Conservation (phyloP, 169 alveolate species). For the Eimeria necatrix region DNA sequence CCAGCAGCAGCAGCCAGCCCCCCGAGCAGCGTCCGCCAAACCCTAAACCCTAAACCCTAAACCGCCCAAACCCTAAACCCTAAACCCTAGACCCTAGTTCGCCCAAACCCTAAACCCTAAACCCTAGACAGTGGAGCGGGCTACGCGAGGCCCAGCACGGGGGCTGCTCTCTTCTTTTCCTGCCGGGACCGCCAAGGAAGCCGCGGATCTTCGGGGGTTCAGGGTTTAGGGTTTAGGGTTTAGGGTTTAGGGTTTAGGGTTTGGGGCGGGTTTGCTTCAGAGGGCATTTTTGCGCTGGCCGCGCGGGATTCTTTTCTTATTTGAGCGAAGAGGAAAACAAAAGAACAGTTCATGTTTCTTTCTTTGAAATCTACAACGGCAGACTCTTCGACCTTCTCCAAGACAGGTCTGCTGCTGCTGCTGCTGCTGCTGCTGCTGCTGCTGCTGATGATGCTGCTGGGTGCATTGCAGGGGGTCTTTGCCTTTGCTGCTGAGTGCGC, state of each 20-base stretch:
- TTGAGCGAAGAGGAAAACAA: slow-evolving; percentile 12
- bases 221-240: not conserved
- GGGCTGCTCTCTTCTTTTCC: too few species aligned
- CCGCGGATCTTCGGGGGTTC: not conserved
- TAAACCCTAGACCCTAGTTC: not conserved
- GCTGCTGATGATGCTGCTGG: not conserved
- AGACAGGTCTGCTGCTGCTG: slow-evolving; percentile 88
- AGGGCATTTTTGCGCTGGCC: slow-evolving; percentile 83
- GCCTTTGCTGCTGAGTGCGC: not conserved
- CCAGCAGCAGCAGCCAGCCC: slow-evolving; percentile 17
- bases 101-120: not conserved
- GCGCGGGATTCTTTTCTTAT: slow-evolving; percentile 79
- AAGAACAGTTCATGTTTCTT: slow-evolving; percentile 91
- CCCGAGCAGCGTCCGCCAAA: too few species aligned
- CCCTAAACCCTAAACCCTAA: slow-evolving; percentile 28
- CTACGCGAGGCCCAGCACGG: too few species aligned
- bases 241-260: slow-evolving; percentile 1
- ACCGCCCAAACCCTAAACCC: slow-evolving; percentile 10
- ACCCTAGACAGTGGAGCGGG: not conserved
- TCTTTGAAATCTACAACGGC: slow-evolving; percentile 99
- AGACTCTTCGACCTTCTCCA: slow-evolving; percentile 98
- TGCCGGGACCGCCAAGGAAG: too few species aligned
- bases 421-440: slow-evolving; percentile 5
- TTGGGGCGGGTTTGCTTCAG: slow-evolving; percentile 13
- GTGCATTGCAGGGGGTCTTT: not conserved